A percentile compares a stretch with the other conserved stretches of the same genome.
phyloP scores from a whole-genome alignment of 805 yeast genomes.

The Geotrichum ghanense region DNA sequence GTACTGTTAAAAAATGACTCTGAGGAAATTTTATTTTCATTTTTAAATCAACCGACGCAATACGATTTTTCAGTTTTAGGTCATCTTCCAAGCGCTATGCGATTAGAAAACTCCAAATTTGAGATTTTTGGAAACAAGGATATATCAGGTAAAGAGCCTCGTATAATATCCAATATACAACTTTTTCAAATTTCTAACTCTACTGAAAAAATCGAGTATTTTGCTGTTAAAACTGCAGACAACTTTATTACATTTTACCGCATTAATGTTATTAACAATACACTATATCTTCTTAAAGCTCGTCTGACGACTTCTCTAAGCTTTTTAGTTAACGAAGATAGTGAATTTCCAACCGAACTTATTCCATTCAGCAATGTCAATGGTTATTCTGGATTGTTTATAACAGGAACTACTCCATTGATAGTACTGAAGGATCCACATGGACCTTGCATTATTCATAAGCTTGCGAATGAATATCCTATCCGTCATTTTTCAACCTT shows the following conservation, averaged over 20 bases:
- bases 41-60: not conserved
- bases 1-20: not conserved
- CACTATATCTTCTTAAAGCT: constrained; percentile 45
- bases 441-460: constrained; percentile 53
- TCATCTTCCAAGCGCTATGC: not conserved
- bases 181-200: constrained; percentile 51
- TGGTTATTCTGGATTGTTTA: constrained; percentile 49
- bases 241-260: constrained; percentile 68
- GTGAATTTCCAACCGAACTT: constrained; percentile 40
- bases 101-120: constrained; percentile 11
- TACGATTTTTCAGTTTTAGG: not conserved
- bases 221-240: constrained; percentile 65
- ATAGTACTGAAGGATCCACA: constrained; percentile 53
- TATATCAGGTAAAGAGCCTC: not conserved
- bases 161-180: not conserved
- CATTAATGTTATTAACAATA: constrained; percentile 37
- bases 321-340: constrained; percentile 18
- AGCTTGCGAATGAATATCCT: constrained; percentile 47
- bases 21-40: not conserved
- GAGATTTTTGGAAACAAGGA: not conserved
- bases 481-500: constrained; percentile 38
- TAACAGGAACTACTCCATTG: constrained; percentile 67
- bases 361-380: constrained; percentile 46
- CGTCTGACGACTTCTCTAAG: constrained; percentile 18
- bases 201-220: constrained; percentile 42